Evolutionary conservation across 495 filamentous ascomycete species (phyloP), one percentile per base, ranked within the genome.

Genomic region (Paragyromitra xinjiangensis): DNA sequence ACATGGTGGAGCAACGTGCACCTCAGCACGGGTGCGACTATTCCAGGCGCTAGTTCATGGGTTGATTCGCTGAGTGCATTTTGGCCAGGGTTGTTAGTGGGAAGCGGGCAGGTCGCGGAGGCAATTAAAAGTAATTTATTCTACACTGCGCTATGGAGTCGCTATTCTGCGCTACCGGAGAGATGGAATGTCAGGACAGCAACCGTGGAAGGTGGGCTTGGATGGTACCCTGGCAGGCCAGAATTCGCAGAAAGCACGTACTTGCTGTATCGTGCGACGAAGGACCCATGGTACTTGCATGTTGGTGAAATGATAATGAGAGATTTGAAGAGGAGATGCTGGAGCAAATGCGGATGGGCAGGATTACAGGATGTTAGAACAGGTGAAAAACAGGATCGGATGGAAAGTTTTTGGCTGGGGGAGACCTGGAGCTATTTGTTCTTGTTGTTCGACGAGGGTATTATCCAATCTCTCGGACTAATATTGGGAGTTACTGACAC

Each of bases 321-420:
- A 51, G 95, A 99, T 82, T 91, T 99, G 77, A 92, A 92, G 75
- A 86, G 93, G 56, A 88, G 96, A 53, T 99, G 95, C 83, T 97
- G 93, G 93, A 94, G 94, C 1, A 89, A 89, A 64, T 99, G 95
- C 81, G 95, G 95, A 64, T 98, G 94, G 94, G 92, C 95, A 5
- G 95, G 95, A 0, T 86, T 99, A n/a, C 92, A 97, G 79, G 93
- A 98, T 84, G 95, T 99, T 9, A 86, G 91, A 40, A 94, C 88
- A 53, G 96, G 95, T 0, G 92, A 98, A 83, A 90, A 92, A 82
- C 94, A 88, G 80, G 95, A 99, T 81, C 91, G 95, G 19, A 99
- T 99, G 95, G 95, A 99, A 85, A 98, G 95, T 83, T 99, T 99
- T 86, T 98, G 97, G 83, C 87, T 98, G 1, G 94, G 96, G 3